Percentiles rank a stretch among this genome's conserved stretches.
Evolutionary conservation across 176 grass and related monocot species (phyloP).

Genomic region (Avena insularis): DNA sequence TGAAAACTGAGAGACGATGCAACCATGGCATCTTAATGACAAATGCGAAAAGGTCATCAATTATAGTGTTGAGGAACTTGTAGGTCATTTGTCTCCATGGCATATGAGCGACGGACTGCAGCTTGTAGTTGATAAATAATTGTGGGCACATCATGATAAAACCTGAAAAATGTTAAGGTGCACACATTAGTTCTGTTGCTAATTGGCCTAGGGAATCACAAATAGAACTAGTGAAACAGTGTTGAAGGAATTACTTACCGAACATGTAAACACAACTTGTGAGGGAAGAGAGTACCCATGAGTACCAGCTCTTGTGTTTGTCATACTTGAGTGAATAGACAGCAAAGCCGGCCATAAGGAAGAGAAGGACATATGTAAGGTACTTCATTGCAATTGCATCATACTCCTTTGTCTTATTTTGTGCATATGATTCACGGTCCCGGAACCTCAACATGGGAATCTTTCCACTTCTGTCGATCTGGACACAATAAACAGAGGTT

Average conservation of each 20-base stretch:
- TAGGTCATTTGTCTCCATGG: constrained; percentile 99
- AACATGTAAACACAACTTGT: constrained; percentile 99
- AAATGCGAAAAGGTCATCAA: constrained; percentile 98
- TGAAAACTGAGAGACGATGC: constrained; percentile 96
- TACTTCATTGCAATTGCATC: constrained; percentile 98
- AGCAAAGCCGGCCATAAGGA: constrained; percentile 74
- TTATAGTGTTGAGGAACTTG: constrained; percentile 99
- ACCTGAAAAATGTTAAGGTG: constrained; percentile 56
- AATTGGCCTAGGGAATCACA: background rate
- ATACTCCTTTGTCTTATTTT: constrained; percentile 99
- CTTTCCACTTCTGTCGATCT: constrained; percentile 95
- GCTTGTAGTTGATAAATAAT: constrained; percentile 99
- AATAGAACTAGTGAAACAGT: background rate
- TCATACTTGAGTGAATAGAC: constrained; percentile 95
- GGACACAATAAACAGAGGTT: constrained; percentile 26
- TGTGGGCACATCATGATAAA: constrained; percentile 99
- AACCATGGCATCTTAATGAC: constrained; percentile 99
- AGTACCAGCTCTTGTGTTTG: constrained; percentile 99
- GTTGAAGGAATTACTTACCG: constrained; percentile 61
- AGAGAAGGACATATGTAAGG: constrained; percentile 83
- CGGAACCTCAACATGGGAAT: constrained; percentile 85
- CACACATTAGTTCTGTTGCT: constrained; percentile 25
- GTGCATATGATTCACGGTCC: constrained; percentile 89
- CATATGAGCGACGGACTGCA: constrained; percentile 93
- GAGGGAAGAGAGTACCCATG: constrained; percentile 98